Evolutionary conservation across 805 yeast genomes (phyloP).

Genomic region (Saturnispora silvae): DNA sequence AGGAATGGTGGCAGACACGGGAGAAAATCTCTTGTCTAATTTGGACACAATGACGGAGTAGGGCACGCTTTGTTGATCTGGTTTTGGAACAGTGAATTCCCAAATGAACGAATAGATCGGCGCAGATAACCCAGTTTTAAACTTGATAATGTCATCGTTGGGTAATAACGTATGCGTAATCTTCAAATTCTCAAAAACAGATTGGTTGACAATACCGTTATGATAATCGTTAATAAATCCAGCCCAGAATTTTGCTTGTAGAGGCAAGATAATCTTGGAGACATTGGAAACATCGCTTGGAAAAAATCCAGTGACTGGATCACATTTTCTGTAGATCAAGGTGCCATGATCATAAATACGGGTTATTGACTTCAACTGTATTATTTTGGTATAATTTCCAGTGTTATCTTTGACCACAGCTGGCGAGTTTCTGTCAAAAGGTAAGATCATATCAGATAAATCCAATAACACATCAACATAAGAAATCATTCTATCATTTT

Average conservation of each 20-base stretch:
- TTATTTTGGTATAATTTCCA: constrained; percentile 18
- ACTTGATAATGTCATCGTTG: constrained; percentile 20
- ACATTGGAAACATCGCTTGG: constrained; percentile 13
- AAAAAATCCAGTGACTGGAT: constrained; percentile 24
- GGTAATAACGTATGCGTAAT: constrained; percentile 22
- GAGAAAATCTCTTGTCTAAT: background rate
- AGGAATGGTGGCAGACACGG: background rate
- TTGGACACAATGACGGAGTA: constrained; percentile 18
- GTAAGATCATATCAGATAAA: constrained; percentile 12
- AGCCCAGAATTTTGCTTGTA: constrained; percentile 26
- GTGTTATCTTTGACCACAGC: background rate
- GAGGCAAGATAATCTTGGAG: constrained; percentile 22
- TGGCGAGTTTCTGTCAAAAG: background rate
- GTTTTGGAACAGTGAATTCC: constrained; percentile 20
- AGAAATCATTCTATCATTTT: constrained; percentile 21
- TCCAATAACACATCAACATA: constrained; percentile 20
- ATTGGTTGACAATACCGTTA: constrained; percentile 21
- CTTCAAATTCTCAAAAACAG: constrained; percentile 17
- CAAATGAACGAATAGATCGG: constrained; percentile 25
- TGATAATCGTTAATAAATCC: constrained; percentile 22
- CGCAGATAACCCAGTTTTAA: constrained; percentile 8
- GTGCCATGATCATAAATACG: constrained; percentile 17
- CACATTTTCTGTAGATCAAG: constrained; percentile 18
- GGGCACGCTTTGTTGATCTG: constrained; percentile 16
- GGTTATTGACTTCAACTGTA: constrained; percentile 22